Evolutionary conservation across 768 basidiomycete genomes (phyloP), one percentile per base, ranked within the genome.

Genomic region (Tulasnella sp.): DNA sequence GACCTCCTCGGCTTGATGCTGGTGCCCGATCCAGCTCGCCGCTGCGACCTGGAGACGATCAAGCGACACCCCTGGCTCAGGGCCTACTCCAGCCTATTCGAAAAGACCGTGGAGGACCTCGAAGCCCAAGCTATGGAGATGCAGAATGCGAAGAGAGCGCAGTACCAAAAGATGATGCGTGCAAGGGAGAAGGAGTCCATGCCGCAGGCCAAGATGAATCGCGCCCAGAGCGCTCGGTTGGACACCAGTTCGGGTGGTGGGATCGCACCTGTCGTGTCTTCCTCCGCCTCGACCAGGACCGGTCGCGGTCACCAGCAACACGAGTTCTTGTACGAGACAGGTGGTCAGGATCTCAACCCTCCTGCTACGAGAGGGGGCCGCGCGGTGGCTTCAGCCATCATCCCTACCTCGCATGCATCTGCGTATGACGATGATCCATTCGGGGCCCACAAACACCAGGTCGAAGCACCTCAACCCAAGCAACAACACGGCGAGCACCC

Each of bases 1-100:
- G 91, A 96, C 83, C 88, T 99, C 27, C 88, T 99, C 9, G 88
- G 90, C 78, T 90, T 92, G 84, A 99, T 99, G 97, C 93, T 99
- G 79, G 96, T 98, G 3, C 95, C 97, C 10, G 95, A 98, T 82
- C 97, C 97, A 7, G 87, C 88, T 24, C 89, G 89, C 40, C 92
- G 97, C 68, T 93, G 94, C 71, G 91, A 91, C 80, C 88, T 98
- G 52, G 86, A 88, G 14, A 86, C 88, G 0, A 92, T 99, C 82
- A 98, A 97, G 95, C 87, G 85, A 18, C 98, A 99, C 84, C 89
- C 90, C 4, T 99, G 97, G 97, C 88, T 99, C 34, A 86, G 87
- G 0, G 88, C 91, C 4, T 93, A 94, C 82, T 86, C 87, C 2
- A 84, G 86, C 19, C 83, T 90, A 3, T 97, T 98, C 85, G 88